Evolutionary conservation across 495 filamentous ascomycete genomes (phyloP).

Genomic region (Penicillium silybi): DNA sequence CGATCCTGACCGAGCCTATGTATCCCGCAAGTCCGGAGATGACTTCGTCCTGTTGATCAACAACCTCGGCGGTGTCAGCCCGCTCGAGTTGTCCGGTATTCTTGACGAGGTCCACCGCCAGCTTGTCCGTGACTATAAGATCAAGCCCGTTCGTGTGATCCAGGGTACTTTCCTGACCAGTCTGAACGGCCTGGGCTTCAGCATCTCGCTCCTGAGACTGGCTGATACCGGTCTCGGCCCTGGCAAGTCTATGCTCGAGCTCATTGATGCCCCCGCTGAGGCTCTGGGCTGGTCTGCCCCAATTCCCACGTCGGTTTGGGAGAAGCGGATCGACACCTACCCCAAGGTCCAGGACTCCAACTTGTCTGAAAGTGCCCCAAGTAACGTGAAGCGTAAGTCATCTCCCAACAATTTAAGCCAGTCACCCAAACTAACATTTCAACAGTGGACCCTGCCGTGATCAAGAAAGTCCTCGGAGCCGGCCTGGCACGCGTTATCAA

Average conservation of each 20-base stretch:
- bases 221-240: slow-evolving; percentile 72
- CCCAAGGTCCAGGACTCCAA: slow-evolving; percentile 52
- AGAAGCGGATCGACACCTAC: slow-evolving; percentile 36
- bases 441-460: slow-evolving; percentile 54
- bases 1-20: slow-evolving; percentile 78
- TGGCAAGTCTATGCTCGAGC: slow-evolving; percentile 76
- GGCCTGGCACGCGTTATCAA: slow-evolving; percentile 68
- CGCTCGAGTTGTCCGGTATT: slow-evolving; percentile 84
- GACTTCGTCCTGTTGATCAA: slow-evolving; percentile 79
- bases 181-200: slow-evolving; percentile 90
- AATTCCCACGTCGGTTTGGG: slow-evolving; percentile 56
- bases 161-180: slow-evolving; percentile 70
- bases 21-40: slow-evolving; percentile 59
- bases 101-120: slow-evolving; percentile 82
- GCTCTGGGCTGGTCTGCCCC: slow-evolving; percentile 81
- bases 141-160: slow-evolving; percentile 65
- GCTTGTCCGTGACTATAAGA: slow-evolving; percentile 61
- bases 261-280: slow-evolving; percentile 82
- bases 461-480: slow-evolving; percentile 58
- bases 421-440: slow-evolving; percentile 12
- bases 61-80: slow-evolving; percentile 90
- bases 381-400: slow-evolving; percentile 60
- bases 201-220: slow-evolving; percentile 76
- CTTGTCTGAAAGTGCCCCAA: slow-evolving; percentile 53
- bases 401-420: background rate